Evolutionary conservation across 148 eudicot species (phyloP).

Genomic region (Nyssa sinensis): DNA sequence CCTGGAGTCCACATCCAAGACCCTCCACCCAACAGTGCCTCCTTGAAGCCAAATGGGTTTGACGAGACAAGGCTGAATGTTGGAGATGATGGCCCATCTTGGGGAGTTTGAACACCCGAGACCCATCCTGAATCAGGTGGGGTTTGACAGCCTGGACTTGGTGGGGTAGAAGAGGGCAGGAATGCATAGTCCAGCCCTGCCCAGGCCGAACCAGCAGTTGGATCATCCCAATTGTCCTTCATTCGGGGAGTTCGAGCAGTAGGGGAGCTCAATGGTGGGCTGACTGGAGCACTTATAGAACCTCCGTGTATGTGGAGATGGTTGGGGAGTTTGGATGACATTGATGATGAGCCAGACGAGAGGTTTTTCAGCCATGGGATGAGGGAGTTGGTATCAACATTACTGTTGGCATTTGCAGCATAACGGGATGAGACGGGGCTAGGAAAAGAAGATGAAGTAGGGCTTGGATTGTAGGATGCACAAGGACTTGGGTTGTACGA

Average conservation of each 20-base stretch:
- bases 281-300: slow-evolving; percentile 96
- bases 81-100: slow-evolving; percentile 72
- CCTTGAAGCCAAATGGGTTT: slow-evolving; percentile 72
- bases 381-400: slow-evolving; percentile 73
- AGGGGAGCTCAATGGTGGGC: slow-evolving; percentile 93
- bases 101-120: slow-evolving; percentile 65
- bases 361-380: slow-evolving; percentile 97
- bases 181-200: slow-evolving; percentile 52
- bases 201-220: slow-evolving; percentile 58
- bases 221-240: slow-evolving; percentile 61
- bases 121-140: slow-evolving; percentile 77
- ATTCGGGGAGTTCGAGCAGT: slow-evolving; percentile 73
- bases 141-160: slow-evolving; percentile 70
- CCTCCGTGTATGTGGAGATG: slow-evolving; percentile 66
- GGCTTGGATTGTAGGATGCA: slow-evolving; percentile 87
- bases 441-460: slow-evolving; percentile 76
- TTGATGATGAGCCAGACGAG: slow-evolving; percentile 63
- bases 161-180: slow-evolving; percentile 74
- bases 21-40: slow-evolving; percentile 56
- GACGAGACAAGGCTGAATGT: slow-evolving; percentile 84
- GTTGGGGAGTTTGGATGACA: slow-evolving; percentile 65
- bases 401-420: slow-evolving; percentile 31
- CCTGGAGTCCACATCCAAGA: slow-evolving; percentile 97
- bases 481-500: slow-evolving; percentile 88
- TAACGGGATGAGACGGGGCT: slow-evolving; percentile 67